Conservation (phyloP, 768 basidiomycete genomes). For the Cyclocybe aegerita region DNA sequence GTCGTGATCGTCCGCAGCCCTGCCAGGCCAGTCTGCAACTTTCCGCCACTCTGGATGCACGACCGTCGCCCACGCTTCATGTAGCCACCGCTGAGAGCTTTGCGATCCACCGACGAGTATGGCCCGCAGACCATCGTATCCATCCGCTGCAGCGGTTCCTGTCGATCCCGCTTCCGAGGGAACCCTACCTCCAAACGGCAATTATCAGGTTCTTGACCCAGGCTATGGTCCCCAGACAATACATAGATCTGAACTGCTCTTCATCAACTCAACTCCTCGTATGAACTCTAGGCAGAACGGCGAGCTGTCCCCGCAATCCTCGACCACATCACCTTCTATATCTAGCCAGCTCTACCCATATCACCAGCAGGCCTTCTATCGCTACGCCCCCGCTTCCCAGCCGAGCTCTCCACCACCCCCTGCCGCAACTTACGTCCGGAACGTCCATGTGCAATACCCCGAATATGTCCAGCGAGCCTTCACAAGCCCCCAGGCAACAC, state of each 20-base stretch:
- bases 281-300: conserved; percentile 12
- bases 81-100: not conserved
- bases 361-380: conserved; percentile 28
- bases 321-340: conserved; percentile 7
- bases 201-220: conserved; percentile 22
- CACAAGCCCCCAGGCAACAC: conserved; percentile 2
- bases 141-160: conserved; percentile 12
- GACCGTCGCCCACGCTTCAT: not conserved
- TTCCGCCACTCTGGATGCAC: not conserved
- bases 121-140: conserved; percentile 21
- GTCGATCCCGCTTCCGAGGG: conserved; percentile 9
- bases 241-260: conserved; percentile 31
- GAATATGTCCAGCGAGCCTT: conserved; percentile 9
- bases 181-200: conserved; percentile 6
- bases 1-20: too few relatives aligned
- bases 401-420: conserved; percentile 26
- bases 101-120: conserved; percentile 9
- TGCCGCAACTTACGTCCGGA: conserved; percentile 2
- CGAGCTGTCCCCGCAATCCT: conserved; percentile 1
- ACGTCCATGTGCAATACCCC: not conserved
- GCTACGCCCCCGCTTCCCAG: conserved; percentile 25
- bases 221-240: conserved; percentile 29
- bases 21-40: not conserved
- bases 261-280: conserved; percentile 17
- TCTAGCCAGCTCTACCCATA: conserved; percentile 32